Evolutionary conservation across 208 protist genomes (phyloP), one percentile per base, ranked within the genome.

Genomic region (Crithidia acanthocephali): DNA sequence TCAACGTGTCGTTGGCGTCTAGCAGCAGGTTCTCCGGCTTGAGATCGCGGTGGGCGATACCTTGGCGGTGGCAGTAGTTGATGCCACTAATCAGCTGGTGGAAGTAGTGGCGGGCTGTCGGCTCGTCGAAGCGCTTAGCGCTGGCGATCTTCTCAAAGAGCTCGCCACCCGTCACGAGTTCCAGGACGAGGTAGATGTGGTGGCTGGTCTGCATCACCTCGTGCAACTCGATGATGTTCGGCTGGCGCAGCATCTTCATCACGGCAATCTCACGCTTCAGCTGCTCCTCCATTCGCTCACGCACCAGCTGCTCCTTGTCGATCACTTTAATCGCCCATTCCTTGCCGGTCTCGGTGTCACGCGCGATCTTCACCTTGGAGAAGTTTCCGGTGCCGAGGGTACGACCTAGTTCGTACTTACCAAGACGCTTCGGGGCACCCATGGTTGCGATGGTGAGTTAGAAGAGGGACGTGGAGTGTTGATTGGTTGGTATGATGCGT

Each of bases 41-140:
- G 25, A 97, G 61, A 76, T 97, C 97, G 18, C 92, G 83, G 61
- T 97, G 92, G 11, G 89, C 92, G 62, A 97, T 92, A 45, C 90
- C 85, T 66, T 95, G 79, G 23, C 74, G 58, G 76, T 98, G 95
- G 80, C 94, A 98, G 76, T 98, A 98, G 65, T 84, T 69, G 30
- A 98, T 80, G 22, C 93, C 96, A 16, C 81, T 76, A 28, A 98
- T 96, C 13, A 99, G 84, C 81, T 99, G 95, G 65, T 98, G 95
- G 71, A 99, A 99, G 83, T 98, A 99, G 37, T 88, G 48, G 0
- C 95, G 85, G 4, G 92, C 93, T n/a, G 76, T 92, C 11, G 70
- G 40, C 70, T 98, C 96, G 35, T 83, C 63, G 63, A 98, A 97
- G 55, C 83, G 77, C 33, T 85, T 89, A 23, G 79, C 82, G n/a